These are phyloP conservation scores for Oxalis stricta DNA, from an alignment of 441 rosid species.

Conservation along the genomic window DNA sequence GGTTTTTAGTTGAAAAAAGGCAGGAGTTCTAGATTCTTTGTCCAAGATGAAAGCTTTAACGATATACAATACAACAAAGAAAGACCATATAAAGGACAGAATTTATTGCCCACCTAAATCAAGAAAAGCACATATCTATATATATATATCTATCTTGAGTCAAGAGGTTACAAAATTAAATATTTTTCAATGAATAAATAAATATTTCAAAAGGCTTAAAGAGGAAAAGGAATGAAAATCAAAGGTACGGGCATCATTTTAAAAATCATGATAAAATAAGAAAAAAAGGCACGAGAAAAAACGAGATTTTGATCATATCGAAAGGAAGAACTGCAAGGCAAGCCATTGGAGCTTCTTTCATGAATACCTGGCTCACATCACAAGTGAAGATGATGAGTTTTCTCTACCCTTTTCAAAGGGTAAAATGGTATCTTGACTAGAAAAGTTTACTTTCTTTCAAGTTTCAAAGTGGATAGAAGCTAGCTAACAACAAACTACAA, in stretches of 20 bases:
- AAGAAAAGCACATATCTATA: slow-evolving; percentile 1
- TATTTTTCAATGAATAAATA: background rate
- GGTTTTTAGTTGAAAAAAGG: background rate
- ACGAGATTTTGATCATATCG: too few relatives aligned
- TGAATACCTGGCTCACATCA: slow-evolving; percentile 4
- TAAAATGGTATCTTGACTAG: slow-evolving; percentile 11
- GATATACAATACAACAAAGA: slow-evolving; percentile 4
- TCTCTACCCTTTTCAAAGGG: slow-evolving; percentile 13
- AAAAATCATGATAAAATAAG: slow-evolving; percentile 12
- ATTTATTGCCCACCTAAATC: slow-evolving; percentile 15
- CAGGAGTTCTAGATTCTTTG: background rate
- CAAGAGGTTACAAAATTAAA: background rate
- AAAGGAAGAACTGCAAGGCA: background rate
- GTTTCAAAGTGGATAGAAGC: background rate
- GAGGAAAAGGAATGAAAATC: background rate
- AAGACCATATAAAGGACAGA: background rate
- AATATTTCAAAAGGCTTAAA: background rate
- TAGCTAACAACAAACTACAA: background rate
- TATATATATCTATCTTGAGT: slow-evolving; percentile 1
- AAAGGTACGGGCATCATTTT: slow-evolving; percentile 11
- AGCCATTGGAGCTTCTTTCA: background rate
- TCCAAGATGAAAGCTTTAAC: background rate
- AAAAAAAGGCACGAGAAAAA: background rate
- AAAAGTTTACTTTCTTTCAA: slow-evolving; percentile 1
- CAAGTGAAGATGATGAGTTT: slow-evolving; percentile 1